Percentiles rank a stretch among this genome's conserved stretches.
phyloP scores from a whole-genome alignment of 2,329 filamentous ascomycete species.

The Colletotrichum sp. region DNA sequence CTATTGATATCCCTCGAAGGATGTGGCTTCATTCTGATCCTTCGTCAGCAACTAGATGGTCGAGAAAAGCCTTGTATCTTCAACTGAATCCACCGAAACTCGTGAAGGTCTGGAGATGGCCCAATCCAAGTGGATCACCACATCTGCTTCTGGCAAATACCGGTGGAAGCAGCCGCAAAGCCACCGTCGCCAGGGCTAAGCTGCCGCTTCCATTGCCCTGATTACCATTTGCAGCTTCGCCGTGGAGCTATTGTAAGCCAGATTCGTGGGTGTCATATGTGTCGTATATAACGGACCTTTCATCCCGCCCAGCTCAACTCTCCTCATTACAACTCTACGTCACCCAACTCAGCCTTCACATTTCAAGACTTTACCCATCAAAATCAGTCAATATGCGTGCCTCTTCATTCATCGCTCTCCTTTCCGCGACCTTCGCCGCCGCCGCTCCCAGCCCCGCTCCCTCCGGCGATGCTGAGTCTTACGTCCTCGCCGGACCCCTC shows the following conservation, averaged over 20 bases:
- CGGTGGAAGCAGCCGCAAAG: background rate
- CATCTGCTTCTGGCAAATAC: background rate
- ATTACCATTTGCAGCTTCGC: background rate
- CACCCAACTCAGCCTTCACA: background rate
- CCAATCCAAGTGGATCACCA: background rate
- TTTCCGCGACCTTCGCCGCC: background rate
- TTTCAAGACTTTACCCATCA: background rate
- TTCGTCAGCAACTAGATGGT: background rate
- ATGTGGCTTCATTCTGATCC: background rate
- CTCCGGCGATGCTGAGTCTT: background rate
- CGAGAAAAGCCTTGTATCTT: background rate
- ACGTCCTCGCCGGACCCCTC: background rate
- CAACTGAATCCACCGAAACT: background rate
- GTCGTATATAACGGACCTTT: background rate
- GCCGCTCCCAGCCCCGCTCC: background rate
- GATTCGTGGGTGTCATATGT: too few species aligned
- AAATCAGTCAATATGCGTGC: background rate
- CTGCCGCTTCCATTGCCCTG: background rate
- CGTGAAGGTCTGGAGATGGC: background rate
- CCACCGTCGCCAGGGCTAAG: background rate
- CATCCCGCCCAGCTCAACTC: background rate
- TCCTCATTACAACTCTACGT: background rate
- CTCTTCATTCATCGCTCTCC: background rate
- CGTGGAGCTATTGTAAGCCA: background rate
- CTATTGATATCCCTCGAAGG: background rate